These are phyloP conservation scores for Arachis stenosperma DNA, from an alignment of 306 rosid species.

Conservation along the genomic window DNA sequence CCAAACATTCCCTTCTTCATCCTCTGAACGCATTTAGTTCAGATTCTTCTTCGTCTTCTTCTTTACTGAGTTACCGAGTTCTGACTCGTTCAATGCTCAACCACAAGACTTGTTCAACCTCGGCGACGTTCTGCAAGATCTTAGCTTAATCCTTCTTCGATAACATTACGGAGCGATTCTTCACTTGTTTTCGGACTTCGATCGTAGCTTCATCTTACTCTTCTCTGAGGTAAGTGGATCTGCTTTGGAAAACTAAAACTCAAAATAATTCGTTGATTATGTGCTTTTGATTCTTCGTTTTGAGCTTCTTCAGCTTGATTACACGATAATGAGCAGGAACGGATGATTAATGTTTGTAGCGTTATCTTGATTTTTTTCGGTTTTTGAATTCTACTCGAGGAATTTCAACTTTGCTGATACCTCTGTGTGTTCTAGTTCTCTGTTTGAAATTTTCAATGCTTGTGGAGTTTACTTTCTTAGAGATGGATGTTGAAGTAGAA, in stretches of 20 bases:
- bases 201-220: conserved; percentile 35
- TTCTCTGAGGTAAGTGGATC: conserved; percentile 63
- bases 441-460: conserved; percentile 13
- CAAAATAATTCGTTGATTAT: neutral
- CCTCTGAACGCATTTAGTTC: conserved; percentile 3
- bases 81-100: conserved; percentile 34
- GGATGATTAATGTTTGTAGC: conserved; percentile 20
- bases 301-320: neutral
- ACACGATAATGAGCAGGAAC: neutral
- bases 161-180: neutral
- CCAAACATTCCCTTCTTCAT: conserved; percentile 51
- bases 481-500: conserved; percentile 20
- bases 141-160: conserved; percentile 33
- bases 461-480: neutral
- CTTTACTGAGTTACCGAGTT: conserved; percentile 25
- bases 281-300: conserved; percentile 21
- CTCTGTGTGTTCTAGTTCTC: neutral
- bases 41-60: conserved; percentile 27
- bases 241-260: conserved; percentile 10
- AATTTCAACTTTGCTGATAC: neutral
- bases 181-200: conserved; percentile 21
- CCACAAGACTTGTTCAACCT: conserved; percentile 4
- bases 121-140: conserved; percentile 45
- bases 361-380: conserved; percentile 15
- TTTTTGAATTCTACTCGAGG: too few relatives aligned